phyloP scores from a whole-genome alignment of 768 basidiomycete genomes.

The Boletellus sp. region DNA sequence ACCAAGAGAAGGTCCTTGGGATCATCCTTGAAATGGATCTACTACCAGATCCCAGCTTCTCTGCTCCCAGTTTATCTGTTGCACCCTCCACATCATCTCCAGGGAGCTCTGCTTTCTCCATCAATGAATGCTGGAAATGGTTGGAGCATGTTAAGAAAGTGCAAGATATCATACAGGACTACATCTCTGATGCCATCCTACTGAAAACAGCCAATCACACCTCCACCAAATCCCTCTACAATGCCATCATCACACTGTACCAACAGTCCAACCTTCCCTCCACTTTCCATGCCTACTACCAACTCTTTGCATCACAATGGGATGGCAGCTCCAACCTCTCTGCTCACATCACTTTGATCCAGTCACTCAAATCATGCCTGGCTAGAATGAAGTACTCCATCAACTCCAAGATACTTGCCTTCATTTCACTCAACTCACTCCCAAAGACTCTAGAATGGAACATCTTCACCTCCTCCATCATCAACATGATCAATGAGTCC shows the following conservation, averaged over 20 bases:
- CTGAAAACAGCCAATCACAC: background rate
- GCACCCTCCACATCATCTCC: background rate
- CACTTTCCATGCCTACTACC: background rate
- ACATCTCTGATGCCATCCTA: too few species aligned
- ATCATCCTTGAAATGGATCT: background rate
- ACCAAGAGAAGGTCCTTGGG: too few species aligned
- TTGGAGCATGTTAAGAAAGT: background rate
- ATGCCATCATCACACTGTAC: background rate
- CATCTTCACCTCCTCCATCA: background rate
- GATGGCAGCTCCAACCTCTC: background rate
- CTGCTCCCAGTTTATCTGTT: too few species aligned
- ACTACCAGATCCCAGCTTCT: background rate
- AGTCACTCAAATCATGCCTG: background rate
- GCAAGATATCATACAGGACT: background rate
- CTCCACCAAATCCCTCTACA: background rate
- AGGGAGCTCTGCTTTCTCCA: background rate
- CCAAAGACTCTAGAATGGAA: too few species aligned
- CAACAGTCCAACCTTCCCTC: background rate
- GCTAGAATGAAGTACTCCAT: background rate
- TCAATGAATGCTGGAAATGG: background rate
- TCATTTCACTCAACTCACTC: too few species aligned
- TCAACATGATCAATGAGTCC: background rate
- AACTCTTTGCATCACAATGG: background rate
- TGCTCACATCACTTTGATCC: background rate
- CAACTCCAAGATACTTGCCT: background rate